Conservation (phyloP, 345 rosid genomes). For the Salix brachista region DNA sequence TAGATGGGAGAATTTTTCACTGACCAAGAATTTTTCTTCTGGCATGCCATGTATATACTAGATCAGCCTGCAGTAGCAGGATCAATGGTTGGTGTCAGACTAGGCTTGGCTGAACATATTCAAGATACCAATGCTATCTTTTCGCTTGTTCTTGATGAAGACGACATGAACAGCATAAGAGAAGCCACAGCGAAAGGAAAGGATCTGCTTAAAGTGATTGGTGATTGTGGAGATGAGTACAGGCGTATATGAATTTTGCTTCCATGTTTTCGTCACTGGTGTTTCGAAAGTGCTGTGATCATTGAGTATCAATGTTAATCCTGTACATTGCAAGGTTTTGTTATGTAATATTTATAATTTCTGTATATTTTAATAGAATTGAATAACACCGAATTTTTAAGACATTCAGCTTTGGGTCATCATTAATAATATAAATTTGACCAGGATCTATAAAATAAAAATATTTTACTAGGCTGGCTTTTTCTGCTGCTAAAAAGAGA, state of each 20-base stretch:
- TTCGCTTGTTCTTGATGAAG: constrained; percentile 69
- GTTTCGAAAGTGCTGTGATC: no score
- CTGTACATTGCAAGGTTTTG: no score
- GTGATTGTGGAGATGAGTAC: constrained; percentile 96
- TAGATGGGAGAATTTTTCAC: not conserved
- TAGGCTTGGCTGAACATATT: constrained; percentile 79
- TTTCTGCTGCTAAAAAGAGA: no score
- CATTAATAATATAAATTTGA: no score
- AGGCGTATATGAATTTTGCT: constrained; percentile 39
- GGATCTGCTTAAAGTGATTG: constrained; percentile 74
- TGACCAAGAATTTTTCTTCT: not conserved
- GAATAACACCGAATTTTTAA: no score
- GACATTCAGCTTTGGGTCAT: no score
- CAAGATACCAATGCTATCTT: constrained; percentile 66
- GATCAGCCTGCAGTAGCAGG: constrained; percentile 80
- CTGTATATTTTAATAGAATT: no score
- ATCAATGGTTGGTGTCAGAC: constrained; percentile 91
- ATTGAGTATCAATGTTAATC: no score
- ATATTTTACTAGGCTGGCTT: no score
- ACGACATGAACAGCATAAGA: constrained; percentile 62
- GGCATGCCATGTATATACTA: constrained; percentile 6
- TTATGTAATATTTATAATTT: no score
- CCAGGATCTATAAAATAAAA: no score
- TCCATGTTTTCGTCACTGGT: not conserved
- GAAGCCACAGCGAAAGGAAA: constrained; percentile 73